Evolutionary conservation across 495 filamentous ascomycete species (phyloP).

Genomic region (Margaritispora aquatica): DNA sequence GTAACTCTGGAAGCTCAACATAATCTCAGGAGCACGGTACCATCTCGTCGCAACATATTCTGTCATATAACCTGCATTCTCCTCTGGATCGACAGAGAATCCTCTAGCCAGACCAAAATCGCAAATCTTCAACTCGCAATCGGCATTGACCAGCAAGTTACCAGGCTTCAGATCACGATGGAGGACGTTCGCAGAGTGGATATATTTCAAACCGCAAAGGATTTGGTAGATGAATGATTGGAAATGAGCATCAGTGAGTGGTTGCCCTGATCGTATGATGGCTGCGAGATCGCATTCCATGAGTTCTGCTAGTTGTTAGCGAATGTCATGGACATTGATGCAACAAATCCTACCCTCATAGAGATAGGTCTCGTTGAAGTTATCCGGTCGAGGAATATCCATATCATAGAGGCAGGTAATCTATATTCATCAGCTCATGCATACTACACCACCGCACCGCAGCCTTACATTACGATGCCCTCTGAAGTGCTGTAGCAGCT

Average conservation of each 20-base stretch:
- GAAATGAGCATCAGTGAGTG: constrained; percentile 92
- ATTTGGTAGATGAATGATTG: constrained; percentile 96
- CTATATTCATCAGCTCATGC: constrained; percentile 41
- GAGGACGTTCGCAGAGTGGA: constrained; percentile 95
- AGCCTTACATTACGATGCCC: constrained; percentile 56
- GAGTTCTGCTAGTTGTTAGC: constrained; percentile 57
- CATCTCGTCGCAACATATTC: constrained; percentile 98
- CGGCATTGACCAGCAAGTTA: constrained; percentile 94
- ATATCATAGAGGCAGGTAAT: constrained; percentile 99
- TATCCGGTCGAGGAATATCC: constrained; percentile 96
- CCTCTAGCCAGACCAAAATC: constrained; percentile 96
- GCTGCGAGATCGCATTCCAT: constrained; percentile 99
- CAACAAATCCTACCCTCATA: constrained; percentile 70
- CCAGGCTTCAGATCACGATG: constrained; percentile 96
- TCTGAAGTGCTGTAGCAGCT: constrained; percentile 95
- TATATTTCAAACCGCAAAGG: constrained; percentile 94
- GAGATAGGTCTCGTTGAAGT: constrained; percentile 98
- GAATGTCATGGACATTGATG: background rate
- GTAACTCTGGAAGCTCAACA: constrained; percentile 99
- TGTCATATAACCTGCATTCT: constrained; percentile 99
- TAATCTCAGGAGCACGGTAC: constrained; percentile 98
- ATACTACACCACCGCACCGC: background rate
- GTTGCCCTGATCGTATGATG: constrained; percentile 94
- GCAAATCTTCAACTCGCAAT: constrained; percentile 98
- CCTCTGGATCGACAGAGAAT: constrained; percentile 93